Percentiles rank a stretch among this genome's conserved stretches.
phyloP scores from a whole-genome alignment of 306 rosid genomes.

The Fragaria nilgerrensis region DNA sequence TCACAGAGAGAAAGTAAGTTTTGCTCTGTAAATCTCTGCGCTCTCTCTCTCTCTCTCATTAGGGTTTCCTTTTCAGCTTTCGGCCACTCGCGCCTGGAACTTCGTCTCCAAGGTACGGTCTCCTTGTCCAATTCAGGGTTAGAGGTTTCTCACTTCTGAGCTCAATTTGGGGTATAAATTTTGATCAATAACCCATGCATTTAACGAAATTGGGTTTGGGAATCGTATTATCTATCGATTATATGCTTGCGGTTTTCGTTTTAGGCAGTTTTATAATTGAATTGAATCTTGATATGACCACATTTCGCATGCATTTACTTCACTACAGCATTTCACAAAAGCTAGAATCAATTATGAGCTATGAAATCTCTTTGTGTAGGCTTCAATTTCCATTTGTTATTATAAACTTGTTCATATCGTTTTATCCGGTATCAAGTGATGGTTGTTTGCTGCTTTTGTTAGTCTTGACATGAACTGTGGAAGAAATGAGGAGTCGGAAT shows the following conservation, averaged over 20 bases:
- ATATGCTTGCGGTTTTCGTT: not conserved
- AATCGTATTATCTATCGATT: not conserved
- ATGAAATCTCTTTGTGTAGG: not conserved
- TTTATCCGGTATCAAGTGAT: not conserved
- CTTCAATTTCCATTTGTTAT: not conserved
- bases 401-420: not conserved
- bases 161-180: too few species aligned
- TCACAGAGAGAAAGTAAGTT: not conserved
- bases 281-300: not conserved
- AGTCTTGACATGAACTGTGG: conserved; percentile 3
- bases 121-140: not conserved
- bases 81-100: not conserved
- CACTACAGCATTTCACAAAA: not conserved
- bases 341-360: not conserved
- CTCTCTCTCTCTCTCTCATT: not conserved
- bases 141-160: not conserved
- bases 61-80: not conserved
- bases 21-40: not conserved
- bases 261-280: not conserved
- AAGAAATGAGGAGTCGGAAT: not conserved
- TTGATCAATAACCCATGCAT: not conserved
- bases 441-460: not conserved
- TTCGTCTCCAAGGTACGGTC: not conserved
- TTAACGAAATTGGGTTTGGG: not conserved
- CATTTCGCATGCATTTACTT: not conserved